Evolutionary conservation across 495 filamentous ascomycete species (phyloP), one percentile per base, ranked within the genome.

Genomic region (Penicillium lagena): DNA sequence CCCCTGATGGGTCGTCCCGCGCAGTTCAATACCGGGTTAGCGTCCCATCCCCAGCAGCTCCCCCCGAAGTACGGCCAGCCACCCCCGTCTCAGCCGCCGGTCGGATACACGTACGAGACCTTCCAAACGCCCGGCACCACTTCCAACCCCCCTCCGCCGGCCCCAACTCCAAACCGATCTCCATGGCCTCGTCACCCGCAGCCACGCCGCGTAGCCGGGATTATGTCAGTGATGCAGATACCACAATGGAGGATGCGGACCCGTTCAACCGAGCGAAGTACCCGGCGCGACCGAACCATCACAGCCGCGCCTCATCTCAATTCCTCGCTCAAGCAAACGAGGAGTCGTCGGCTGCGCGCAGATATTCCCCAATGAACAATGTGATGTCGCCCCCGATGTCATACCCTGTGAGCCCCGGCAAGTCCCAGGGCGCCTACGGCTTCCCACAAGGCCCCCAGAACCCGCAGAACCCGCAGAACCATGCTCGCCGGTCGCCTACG

Each of bases 291-390:
- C 76, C 84, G 35, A 80, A 77, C 45, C 81, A 84, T 54, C 73
- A 82, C 39, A 80, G 78, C 58, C 69, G 79, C 29, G 65, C 77
- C 7, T 83, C 80, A 12, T 76, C 78, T 40, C 80, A 83, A 54
- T 82, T 79, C 46, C 72, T 89, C 13, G 66, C 78, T 14, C 80
- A 81, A 46, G 43, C 58, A 22, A 22, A 22, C 44, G 87, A 91
- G 49, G 86, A 87, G 45, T 88, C 87, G 17, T 75, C 86, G 31
- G 86, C 90, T 36, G 88, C 90, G 38, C 86, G 91, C 58, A 79
- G 91, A 56, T 96, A 98, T 64, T 95, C 90, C 10, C 93, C 91
- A 40, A 95, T 95, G 89, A 90, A 94, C 56, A 90, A 94, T 56
- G 79, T 81, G 7, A 67, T 91, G 29, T 79, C 81, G 37, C 78